A percentile compares a stretch with the other conserved stretches of the same genome.
phyloP scores from a whole-genome alignment of 306 rosid species.

The Senna siamea region DNA sequence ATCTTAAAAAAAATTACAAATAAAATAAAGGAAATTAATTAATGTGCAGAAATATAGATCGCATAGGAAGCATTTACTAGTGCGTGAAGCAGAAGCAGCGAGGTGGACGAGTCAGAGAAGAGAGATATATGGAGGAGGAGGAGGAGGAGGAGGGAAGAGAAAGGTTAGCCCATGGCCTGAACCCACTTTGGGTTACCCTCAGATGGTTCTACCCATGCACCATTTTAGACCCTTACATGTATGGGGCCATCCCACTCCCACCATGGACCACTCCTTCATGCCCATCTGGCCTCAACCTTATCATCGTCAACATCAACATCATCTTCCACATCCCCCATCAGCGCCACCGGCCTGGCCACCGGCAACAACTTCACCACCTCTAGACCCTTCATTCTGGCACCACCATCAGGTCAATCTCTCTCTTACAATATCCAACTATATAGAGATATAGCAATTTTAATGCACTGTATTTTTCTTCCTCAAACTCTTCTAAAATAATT shows the following conservation, averaged over 20 bases:
- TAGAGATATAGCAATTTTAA: too few relatives aligned
- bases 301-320: too few relatives aligned
- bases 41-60: conserved; percentile 86
- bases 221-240: conserved; percentile 88
- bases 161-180: conserved; percentile 61
- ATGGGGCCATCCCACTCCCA: conserved; percentile 99
- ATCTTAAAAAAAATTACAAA: too few relatives aligned
- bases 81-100: conserved; percentile 96
- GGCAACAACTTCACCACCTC: conserved; percentile 44
- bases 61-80: conserved; percentile 85
- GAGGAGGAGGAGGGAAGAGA: conserved; percentile 49
- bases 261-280: conserved; percentile 63
- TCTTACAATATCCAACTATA: too few relatives aligned
- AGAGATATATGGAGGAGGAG: conserved; percentile 44
- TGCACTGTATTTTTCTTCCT: too few relatives aligned
- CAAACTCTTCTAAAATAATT: too few relatives aligned
- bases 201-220: conserved; percentile 51
- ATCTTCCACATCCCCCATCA: conserved; percentile 41
- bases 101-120: conserved; percentile 90
- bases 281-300: conserved; percentile 67
- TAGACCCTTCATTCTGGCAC: conserved; percentile 70
- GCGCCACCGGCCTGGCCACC: conserved; percentile 50
- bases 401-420: conserved; percentile 53
- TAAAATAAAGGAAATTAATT: too few relatives aligned
- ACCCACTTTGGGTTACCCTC: conserved; percentile 78